Percentiles rank a stretch among this genome's conserved stretches.
Conservation (phyloP, 2,329 filamentous ascomycete species). For the Remersonia thermophila region DNA sequence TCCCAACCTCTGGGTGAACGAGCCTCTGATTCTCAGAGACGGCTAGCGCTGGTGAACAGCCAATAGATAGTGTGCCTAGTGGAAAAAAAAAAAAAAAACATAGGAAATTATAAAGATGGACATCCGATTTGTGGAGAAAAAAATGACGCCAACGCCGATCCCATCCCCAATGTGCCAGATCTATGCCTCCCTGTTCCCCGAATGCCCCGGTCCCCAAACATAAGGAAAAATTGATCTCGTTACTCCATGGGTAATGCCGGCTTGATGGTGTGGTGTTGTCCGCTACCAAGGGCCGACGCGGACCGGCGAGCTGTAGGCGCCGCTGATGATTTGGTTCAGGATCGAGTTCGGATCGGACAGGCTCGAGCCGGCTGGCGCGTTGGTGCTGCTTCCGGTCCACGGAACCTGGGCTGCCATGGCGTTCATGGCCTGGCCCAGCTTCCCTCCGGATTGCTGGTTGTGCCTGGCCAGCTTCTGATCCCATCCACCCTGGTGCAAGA, state of each 20-base stretch:
- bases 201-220: neutral
- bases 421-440: conserved; percentile 66
- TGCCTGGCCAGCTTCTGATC: conserved; percentile 79
- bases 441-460: conserved; percentile 73
- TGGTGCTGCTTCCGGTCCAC: conserved; percentile 52
- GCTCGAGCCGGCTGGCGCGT: conserved; percentile 20
- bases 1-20: too few species aligned
- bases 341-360: conserved; percentile 42
- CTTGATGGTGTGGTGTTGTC: too few species aligned
- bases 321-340: conserved; percentile 49
- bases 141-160: neutral
- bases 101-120: neutral
- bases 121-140: neutral
- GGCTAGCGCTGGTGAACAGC: too few species aligned
- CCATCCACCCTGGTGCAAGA: conserved; percentile 82
- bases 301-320: conserved; percentile 47
- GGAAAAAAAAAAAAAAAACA: too few species aligned
- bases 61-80: too few species aligned
- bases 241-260: too few species aligned
- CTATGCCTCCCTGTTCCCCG: neutral
- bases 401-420: conserved; percentile 63
- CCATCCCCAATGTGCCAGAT: neutral
- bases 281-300: conserved; percentile 49
- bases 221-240: neutral
- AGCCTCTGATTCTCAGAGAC: too few species aligned